A percentile compares a stretch with the other conserved stretches of the same genome.
Conservation (phyloP, 2,329 filamentous ascomycete genomes). For the Stagonosporopsis vannaccii region DNA sequence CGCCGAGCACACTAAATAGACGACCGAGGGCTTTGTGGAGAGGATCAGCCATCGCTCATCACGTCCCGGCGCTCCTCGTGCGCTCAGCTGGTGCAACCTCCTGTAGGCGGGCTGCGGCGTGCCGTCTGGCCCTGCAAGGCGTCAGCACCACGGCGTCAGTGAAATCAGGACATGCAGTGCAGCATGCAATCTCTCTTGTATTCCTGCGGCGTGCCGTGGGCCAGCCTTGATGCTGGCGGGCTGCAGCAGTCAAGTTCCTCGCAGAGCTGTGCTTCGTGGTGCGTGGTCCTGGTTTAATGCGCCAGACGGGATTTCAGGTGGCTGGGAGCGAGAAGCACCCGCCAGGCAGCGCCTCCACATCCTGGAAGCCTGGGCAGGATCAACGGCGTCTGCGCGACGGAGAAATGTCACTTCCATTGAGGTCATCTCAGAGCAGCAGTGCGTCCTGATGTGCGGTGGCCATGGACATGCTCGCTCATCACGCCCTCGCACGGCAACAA, state of each 20-base stretch:
- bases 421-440: neutral
- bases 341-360: slow-evolving; percentile 7
- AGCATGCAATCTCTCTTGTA: neutral
- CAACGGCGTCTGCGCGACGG: slow-evolving; percentile 8
- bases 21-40: slow-evolving; percentile 46
- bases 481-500: neutral
- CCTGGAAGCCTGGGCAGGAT: slow-evolving; percentile 6
- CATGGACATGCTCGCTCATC: neutral
- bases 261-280: slow-evolving; percentile 2
- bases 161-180: slow-evolving; percentile 2
- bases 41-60: slow-evolving; percentile 33
- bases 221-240: neutral
- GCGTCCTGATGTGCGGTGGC: neutral
- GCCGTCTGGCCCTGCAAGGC: slow-evolving; percentile 16
- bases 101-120: slow-evolving; percentile 13
- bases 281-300: neutral
- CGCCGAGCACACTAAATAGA: slow-evolving; percentile 38
- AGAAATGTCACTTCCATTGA: slow-evolving; percentile 6
- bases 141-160: slow-evolving; percentile 13
- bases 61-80: slow-evolving; percentile 20
- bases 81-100: slow-evolving; percentile 18
- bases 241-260: slow-evolving; percentile 1
- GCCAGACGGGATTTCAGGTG: slow-evolving; percentile 5
- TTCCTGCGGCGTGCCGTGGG: neutral
- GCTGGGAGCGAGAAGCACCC: slow-evolving; percentile 2